phyloP scores from a whole-genome alignment of 2,329 filamentous ascomycete genomes.

The Penicillium concentricum region DNA sequence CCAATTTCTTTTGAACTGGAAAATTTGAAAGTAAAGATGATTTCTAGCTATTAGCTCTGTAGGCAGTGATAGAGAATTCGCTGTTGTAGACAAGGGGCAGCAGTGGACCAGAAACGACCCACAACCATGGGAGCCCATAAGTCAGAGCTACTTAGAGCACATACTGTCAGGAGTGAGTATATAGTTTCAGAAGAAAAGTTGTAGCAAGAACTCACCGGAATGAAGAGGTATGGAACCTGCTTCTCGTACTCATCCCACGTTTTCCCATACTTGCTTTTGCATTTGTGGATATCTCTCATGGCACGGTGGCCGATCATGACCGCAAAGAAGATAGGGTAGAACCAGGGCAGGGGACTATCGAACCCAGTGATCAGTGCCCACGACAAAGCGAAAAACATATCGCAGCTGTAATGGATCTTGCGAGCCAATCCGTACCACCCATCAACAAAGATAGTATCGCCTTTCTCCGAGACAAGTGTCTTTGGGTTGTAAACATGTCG shows the following conservation, averaged over 20 bases:
- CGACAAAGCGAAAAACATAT: constrained; percentile 70
- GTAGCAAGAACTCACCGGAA: constrained; percentile 56
- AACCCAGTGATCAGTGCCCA: constrained; percentile 82
- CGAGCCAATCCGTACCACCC: constrained; percentile 81
- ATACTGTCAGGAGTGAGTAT: constrained; percentile 7
- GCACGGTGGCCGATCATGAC: constrained; percentile 78
- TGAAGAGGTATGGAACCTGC: constrained; percentile 77
- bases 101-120: neutral
- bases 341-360: constrained; percentile 79
- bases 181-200: neutral
- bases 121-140: neutral
- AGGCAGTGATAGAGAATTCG: neutral
- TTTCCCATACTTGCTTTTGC: constrained; percentile 73
- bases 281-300: constrained; percentile 69
- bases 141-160: constrained; percentile 1
- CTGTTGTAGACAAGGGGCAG: neutral
- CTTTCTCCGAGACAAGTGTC: constrained; percentile 68
- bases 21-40: neutral
- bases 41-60: neutral
- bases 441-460: constrained; percentile 74
- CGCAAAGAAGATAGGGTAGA: constrained; percentile 78
- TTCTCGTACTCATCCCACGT: constrained; percentile 79
- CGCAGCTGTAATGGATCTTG: constrained; percentile 78
- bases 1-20: neutral
- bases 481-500: constrained; percentile 75